phyloP scores from a whole-genome alignment of 2,329 filamentous ascomycete genomes.

The Colletotrichum destructivum region DNA sequence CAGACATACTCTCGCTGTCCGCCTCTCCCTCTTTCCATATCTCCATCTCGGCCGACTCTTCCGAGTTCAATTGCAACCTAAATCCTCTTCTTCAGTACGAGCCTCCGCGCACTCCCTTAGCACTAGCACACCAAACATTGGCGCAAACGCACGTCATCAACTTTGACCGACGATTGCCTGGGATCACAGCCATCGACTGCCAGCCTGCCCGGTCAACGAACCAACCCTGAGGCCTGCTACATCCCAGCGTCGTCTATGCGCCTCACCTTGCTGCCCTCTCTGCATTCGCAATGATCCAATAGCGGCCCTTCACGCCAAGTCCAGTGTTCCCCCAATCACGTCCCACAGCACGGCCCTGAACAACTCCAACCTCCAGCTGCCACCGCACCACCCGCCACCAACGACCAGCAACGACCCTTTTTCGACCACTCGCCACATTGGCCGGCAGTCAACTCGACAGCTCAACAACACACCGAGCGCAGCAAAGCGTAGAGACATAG shows the following conservation, averaged over 20 bases:
- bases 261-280: constrained; percentile 21
- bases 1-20: too few relatives aligned
- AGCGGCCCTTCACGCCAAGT: constrained; percentile 50
- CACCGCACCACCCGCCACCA: constrained; percentile 2
- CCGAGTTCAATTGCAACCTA: background rate
- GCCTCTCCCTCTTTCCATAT: background rate
- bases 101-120: background rate
- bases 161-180: constrained; percentile 7
- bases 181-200: background rate
- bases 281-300: constrained; percentile 48
- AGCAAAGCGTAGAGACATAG: constrained; percentile 1
- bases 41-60: background rate
- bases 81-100: background rate
- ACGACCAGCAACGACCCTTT: constrained; percentile 12
- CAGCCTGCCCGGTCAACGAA: too few relatives aligned
- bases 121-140: constrained; percentile 6
- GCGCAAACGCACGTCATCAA: background rate
- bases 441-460: constrained; percentile 18
- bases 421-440: constrained; percentile 16
- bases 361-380: constrained; percentile 40
- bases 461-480: constrained; percentile 2
- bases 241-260: constrained; percentile 38
- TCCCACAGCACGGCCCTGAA: constrained; percentile 30
- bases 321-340: constrained; percentile 42
- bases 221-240: constrained; percentile 3